Percentiles rank a stretch among this genome's conserved stretches.
Conservation (phyloP, 2,329 filamentous ascomycete genomes). For the Verticillium nonalfalfae region DNA sequence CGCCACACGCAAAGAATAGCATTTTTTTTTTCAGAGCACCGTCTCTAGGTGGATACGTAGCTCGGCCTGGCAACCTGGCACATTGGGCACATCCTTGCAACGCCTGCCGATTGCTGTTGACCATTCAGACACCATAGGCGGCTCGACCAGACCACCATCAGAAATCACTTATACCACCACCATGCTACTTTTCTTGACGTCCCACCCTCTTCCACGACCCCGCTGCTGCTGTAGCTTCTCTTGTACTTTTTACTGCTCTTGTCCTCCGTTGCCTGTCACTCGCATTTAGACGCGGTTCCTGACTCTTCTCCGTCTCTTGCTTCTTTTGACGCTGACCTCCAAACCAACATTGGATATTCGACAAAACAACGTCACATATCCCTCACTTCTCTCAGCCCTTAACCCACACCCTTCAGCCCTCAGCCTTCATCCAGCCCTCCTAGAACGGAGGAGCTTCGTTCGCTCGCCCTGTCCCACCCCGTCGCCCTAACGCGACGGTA, state of each 20-base stretch:
- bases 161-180: conserved; percentile 1
- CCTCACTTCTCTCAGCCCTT: neutral
- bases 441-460: neutral
- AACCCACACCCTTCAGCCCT: too few relatives aligned
- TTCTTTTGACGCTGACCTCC: neutral
- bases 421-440: neutral
- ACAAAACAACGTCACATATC: neutral
- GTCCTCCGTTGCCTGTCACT: neutral
- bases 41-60: neutral
- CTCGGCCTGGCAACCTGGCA: neutral
- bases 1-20: conserved; percentile 13
- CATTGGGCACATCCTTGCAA: neutral
- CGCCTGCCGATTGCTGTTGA: neutral
- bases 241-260: neutral
- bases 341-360: too few relatives aligned
- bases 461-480: neutral
- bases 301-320: neutral
- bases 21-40: neutral
- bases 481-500: neutral
- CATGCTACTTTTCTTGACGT: neutral
- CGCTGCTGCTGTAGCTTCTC: neutral
- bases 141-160: neutral
- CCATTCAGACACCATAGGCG: conserved; percentile 5
- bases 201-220: neutral
- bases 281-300: neutral